phyloP scores from a whole-genome alignment of 75 land plant species.

The Pinus albicaulis region DNA sequence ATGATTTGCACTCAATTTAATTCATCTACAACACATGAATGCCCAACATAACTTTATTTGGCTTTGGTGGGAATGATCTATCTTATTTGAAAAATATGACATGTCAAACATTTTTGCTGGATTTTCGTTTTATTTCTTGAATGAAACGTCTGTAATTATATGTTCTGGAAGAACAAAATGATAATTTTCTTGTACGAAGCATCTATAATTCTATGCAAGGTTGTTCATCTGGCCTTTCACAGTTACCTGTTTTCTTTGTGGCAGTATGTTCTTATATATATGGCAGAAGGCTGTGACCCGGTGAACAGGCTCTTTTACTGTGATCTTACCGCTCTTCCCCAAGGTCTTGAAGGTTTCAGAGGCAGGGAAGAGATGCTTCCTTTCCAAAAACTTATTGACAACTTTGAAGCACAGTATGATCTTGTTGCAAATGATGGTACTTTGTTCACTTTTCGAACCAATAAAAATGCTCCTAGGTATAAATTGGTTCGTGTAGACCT shows the following conservation, averaged over 20 bases:
- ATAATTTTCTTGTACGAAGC: background rate
- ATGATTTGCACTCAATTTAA: too few species aligned
- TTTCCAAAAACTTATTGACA: slow-evolving; percentile 77
- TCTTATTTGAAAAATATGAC: background rate
- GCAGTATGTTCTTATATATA: slow-evolving; percentile 38
- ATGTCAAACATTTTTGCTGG: background rate
- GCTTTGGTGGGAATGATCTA: background rate
- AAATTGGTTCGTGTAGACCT: slow-evolving; percentile 75
- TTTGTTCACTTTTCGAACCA: slow-evolving; percentile 84
- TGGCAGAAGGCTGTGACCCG: slow-evolving; percentile 79
- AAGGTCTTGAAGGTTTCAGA: slow-evolving; percentile 63
- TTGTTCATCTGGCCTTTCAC: background rate
- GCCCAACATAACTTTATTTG: too few species aligned
- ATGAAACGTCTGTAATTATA: too few species aligned
- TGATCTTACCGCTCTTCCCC: slow-evolving; percentile 55
- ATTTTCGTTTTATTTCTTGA: background rate
- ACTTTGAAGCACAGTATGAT: slow-evolving; percentile 81
- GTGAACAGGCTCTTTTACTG: slow-evolving; percentile 85
- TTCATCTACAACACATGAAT: too few species aligned
- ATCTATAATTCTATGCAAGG: background rate
- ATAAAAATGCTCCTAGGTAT: slow-evolving; percentile 90
- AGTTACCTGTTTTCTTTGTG: background rate
- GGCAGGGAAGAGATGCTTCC: slow-evolving; percentile 57
- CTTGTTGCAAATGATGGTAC: slow-evolving; percentile 85
- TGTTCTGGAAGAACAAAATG: too few species aligned